A percentile compares a stretch with the other conserved stretches of the same genome.
These are phyloP conservation scores for Venturia aucupariae DNA, from an alignment of 2,329 filamentous ascomycete genomes.

Conservation along the genomic window DNA sequence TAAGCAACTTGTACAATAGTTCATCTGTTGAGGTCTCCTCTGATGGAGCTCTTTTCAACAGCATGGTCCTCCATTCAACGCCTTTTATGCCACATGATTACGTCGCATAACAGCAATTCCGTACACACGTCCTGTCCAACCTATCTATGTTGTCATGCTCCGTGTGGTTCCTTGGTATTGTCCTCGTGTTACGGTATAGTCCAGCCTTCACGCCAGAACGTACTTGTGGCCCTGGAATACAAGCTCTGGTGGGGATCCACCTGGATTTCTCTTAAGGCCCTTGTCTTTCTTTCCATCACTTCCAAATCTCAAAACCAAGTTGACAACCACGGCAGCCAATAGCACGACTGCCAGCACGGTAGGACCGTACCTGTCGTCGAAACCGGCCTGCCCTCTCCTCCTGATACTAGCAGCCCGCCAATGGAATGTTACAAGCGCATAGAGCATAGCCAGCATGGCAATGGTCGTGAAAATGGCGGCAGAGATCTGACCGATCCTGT, in stretches of 20 bases:
- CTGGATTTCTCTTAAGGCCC: background rate
- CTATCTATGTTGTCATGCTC: no score
- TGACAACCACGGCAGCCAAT: constrained; percentile 83
- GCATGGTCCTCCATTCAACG: background rate
- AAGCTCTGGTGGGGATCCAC: constrained; percentile 1
- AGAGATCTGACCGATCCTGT: constrained; percentile 86
- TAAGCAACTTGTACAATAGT: background rate
- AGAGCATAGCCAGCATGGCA: constrained; percentile 90
- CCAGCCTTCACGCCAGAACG: background rate
- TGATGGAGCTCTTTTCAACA: background rate
- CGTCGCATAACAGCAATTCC: background rate
- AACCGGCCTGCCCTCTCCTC: constrained; percentile 83
- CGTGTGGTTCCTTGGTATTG: no score
- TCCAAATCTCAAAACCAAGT: constrained; percentile 67
- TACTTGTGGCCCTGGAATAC: background rate
- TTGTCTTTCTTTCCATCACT: constrained; percentile 6
- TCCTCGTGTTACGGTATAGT: no score
- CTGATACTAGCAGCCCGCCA: constrained; percentile 93
- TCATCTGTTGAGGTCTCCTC: background rate
- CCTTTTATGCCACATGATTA: background rate
- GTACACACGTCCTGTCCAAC: background rate
- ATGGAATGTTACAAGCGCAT: constrained; percentile 90
- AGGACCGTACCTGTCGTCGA: constrained; percentile 92
- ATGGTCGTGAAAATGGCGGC: constrained; percentile 91
- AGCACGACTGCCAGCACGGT: constrained; percentile 82